Evolutionary conservation across 345 rosid genomes (phyloP).

Genomic region (Citrus medica): DNA sequence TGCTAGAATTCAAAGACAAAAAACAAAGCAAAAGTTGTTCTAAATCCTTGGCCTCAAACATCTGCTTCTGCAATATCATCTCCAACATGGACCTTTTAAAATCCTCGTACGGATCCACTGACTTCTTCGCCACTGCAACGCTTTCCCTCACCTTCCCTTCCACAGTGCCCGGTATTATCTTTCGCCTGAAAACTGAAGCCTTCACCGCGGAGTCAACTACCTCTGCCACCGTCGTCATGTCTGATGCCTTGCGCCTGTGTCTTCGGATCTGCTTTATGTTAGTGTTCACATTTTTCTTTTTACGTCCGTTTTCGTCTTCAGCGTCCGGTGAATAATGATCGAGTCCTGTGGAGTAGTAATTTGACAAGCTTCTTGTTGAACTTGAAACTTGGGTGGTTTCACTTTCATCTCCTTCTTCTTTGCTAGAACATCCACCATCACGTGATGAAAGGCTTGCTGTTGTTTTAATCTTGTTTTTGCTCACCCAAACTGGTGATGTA

Average conservation of each 20-base stretch:
- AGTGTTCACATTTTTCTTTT: constrained; percentile 3
- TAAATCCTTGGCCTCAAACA: constrained; percentile 42
- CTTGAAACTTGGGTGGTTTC: constrained; percentile 17
- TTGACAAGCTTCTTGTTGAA: constrained; percentile 31
- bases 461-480: neutral
- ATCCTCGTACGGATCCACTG: constrained; percentile 52
- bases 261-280: constrained; percentile 5
- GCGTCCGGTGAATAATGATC: neutral
- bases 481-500: neutral
- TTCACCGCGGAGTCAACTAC: constrained; percentile 13
- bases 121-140: constrained; percentile 56
- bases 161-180: neutral
- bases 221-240: neutral
- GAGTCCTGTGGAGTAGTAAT: constrained; percentile 19
- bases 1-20: constrained; percentile 43
- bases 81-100: constrained; percentile 63
- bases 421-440: constrained; percentile 13
- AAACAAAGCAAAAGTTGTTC: constrained; percentile 54
- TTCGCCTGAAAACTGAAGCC: constrained; percentile 7
- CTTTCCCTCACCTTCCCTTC: constrained; percentile 39
- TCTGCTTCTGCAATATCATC: constrained; percentile 54
- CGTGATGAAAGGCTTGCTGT: neutral
- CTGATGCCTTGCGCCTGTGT: constrained; percentile 7
- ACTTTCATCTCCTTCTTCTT: constrained; percentile 1
- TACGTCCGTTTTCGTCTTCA: neutral